A percentile compares a stretch with the other conserved stretches of the same genome.
Conservation (phyloP, 2,329 filamentous ascomycete species). For the Cordyceps cicadae region DNA sequence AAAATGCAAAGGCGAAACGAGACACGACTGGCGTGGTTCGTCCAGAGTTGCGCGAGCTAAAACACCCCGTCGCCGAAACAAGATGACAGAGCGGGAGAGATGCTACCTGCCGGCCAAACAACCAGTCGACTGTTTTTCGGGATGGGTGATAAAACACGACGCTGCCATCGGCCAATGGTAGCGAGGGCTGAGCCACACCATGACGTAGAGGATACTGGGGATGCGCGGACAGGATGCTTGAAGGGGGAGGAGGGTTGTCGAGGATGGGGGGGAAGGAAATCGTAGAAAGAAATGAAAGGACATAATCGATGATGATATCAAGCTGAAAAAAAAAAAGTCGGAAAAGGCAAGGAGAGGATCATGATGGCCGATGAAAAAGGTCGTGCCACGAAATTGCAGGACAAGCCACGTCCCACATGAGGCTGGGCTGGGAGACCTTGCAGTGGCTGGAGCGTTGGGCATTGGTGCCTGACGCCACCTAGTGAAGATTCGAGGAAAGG, state of each 20-base stretch:
- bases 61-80: not conserved
- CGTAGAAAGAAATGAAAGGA: not conserved
- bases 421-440: not conserved
- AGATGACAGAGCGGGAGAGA: not conserved
- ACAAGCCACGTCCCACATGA: slow-evolving; percentile 9
- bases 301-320: not conserved
- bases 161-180: not conserved
- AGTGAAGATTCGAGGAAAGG: not conserved
- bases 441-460: not conserved
- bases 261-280: not conserved
- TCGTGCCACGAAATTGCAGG: slow-evolving; percentile 9
- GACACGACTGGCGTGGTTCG: not conserved
- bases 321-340: not conserved
- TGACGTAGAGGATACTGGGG: not conserved
- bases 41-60: not conserved
- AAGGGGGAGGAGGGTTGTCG: not conserved
- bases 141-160: not conserved
- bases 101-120: too few relatives aligned
- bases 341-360: not conserved
- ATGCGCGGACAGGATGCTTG: not conserved
- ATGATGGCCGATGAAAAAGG: not conserved
- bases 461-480: not conserved
- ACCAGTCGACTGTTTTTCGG: too few relatives aligned
- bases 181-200: not conserved
- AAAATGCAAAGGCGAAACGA: not conserved